A percentile compares a stretch with the other conserved stretches of the same genome.
Conservation (phyloP, 106 monocot genomes). For the Dioscorea dumetorum region DNA sequence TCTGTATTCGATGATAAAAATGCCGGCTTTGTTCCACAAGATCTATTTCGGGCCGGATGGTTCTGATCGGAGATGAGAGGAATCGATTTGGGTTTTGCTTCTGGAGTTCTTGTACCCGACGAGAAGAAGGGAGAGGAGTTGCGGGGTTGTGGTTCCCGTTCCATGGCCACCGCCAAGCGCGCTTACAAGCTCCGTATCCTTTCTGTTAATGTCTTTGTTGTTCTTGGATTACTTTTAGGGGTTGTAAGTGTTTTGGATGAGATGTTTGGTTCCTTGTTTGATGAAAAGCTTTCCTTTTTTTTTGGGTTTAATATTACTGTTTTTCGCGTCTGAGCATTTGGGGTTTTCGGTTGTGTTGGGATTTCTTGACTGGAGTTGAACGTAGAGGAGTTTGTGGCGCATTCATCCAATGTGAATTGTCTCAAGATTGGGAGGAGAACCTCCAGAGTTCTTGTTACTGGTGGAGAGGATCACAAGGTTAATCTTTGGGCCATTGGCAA, state of each 20-base stretch:
- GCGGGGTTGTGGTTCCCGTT: background rate
- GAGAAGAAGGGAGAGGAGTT: background rate
- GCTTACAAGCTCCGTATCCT: slow-evolving; percentile 17
- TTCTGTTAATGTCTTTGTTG: background rate
- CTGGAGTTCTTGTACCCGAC: background rate
- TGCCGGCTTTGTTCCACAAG: background rate
- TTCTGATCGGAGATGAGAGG: background rate
- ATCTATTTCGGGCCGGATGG: background rate
- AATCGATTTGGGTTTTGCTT: background rate
- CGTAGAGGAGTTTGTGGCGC: slow-evolving; percentile 96
- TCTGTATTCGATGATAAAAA: background rate
- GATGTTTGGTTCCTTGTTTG: no score
- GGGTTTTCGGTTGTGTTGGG: background rate
- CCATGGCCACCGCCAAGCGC: slow-evolving; percentile 11
- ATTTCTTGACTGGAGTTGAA: slow-evolving; percentile 41
- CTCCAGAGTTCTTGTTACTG: slow-evolving; percentile 88
- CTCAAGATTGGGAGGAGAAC: slow-evolving; percentile 93
- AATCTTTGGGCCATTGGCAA: slow-evolving; percentile 97
- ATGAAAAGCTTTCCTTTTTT: no score
- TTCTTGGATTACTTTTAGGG: background rate
- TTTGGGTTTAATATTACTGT: no score
- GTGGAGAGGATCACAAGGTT: slow-evolving; percentile 98
- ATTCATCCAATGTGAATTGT: slow-evolving; percentile 94
- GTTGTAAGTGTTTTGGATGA: no score
- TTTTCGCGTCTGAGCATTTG: no score